Percentiles rank a stretch among this genome's conserved stretches.
phyloP scores from a whole-genome alignment of 192 early-diverging fungal species.

The Jimgerdemannia flammicorona region DNA sequence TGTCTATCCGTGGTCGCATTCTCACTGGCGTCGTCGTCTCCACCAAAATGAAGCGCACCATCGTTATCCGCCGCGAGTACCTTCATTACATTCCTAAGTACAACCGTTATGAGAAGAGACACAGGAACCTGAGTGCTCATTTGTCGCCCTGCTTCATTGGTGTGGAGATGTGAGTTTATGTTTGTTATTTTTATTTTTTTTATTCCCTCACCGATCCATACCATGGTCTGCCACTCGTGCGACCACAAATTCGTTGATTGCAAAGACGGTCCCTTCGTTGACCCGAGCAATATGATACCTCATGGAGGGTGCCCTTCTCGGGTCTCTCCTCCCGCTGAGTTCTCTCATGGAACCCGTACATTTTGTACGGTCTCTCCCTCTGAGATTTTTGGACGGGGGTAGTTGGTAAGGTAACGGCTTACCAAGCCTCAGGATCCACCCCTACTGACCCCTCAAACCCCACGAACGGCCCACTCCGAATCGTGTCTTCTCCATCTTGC shows the following conservation, averaged over 20 bases:
- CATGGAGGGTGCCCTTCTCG: too few relatives aligned
- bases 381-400: conserved; percentile 10
- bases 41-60: conserved; percentile 99
- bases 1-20: conserved; percentile 96
- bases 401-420: conserved; percentile 41
- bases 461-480: conserved; percentile 7
- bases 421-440: conserved; percentile 32
- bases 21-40: conserved; percentile 88
- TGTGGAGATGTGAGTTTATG: conserved; percentile 49
- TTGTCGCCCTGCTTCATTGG: conserved; percentile 93
- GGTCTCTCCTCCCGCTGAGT: too few relatives aligned
- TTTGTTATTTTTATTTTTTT: conserved; percentile 10
- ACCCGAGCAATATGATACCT: too few relatives aligned
- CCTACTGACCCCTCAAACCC: neutral
- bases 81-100: conserved; percentile 99
- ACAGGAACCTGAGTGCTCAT: conserved; percentile 99
- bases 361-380: neutral
- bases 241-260: too few relatives aligned
- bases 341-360: too few relatives aligned
- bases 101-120: conserved; percentile 99
- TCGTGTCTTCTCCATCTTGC: neutral
- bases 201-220: neutral
- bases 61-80: conserved; percentile 98
- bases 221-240: too few relatives aligned
- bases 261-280: too few relatives aligned